Conservation (phyloP, 1,139 yeast species). For the Lodderomyces margitis region DNA sequence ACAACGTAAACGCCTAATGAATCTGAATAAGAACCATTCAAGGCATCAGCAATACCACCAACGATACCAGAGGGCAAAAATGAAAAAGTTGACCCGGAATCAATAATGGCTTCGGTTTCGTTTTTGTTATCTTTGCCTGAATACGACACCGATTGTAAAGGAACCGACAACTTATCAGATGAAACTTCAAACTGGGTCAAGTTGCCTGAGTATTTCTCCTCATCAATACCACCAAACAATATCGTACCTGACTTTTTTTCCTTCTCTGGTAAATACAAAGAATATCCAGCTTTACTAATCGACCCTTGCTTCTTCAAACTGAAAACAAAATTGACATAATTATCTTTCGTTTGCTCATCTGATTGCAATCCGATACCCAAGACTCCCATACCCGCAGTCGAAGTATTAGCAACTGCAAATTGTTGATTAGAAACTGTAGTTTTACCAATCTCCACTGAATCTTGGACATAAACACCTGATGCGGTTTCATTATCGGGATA, state of each 20-base stretch:
- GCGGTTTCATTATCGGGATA: slow-evolving; percentile 36
- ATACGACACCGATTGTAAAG: not conserved
- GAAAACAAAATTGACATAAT: slow-evolving; percentile 44
- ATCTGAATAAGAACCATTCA: slow-evolving; percentile 21
- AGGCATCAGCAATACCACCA: slow-evolving; percentile 19
- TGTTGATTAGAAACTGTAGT: slow-evolving; percentile 48
- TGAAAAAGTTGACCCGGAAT: slow-evolving; percentile 42
- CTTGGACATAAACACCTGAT: slow-evolving; percentile 56
- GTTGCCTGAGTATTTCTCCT: slow-evolving; percentile 48
- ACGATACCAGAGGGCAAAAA: slow-evolving; percentile 23
- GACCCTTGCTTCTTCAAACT: slow-evolving; percentile 50
- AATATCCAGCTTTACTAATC: slow-evolving; percentile 49
- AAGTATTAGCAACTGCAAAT: slow-evolving; percentile 48
- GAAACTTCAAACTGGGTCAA: slow-evolving; percentile 19
- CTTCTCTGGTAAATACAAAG: slow-evolving; percentile 48
- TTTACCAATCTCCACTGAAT: slow-evolving; percentile 30
- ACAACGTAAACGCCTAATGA: slow-evolving; percentile 2
- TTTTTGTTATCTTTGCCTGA: not conserved
- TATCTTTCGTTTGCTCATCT: slow-evolving; percentile 14
- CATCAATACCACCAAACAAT: slow-evolving; percentile 59
- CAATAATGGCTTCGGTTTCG: slow-evolving; percentile 24
- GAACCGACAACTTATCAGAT: not conserved
- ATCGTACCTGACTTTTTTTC: slow-evolving; percentile 44
- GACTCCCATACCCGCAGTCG: slow-evolving; percentile 43
- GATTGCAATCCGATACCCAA: slow-evolving; percentile 44